Conservation (phyloP, 2,329 filamentous ascomycete species). For the Beauveria caledonica region DNA sequence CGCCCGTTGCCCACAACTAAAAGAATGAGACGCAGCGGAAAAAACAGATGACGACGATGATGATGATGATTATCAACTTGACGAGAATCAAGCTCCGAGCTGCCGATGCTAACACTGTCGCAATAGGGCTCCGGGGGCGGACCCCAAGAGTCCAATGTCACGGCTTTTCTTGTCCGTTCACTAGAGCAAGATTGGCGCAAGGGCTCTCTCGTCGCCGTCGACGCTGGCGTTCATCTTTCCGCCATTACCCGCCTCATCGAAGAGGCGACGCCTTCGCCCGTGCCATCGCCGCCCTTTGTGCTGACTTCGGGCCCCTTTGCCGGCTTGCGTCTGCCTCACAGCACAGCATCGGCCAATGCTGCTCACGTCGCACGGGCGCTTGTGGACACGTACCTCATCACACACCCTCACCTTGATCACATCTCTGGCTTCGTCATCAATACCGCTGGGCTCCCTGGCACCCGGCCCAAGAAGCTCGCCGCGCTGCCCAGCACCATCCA, state of each 20-base stretch:
- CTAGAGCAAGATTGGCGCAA: conserved; percentile 69
- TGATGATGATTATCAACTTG: too few species aligned
- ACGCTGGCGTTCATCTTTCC: conserved; percentile 83
- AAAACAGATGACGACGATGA: too few species aligned
- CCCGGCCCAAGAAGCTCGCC: conserved; percentile 76
- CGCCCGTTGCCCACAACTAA: not conserved
- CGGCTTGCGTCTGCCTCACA: conserved; percentile 62
- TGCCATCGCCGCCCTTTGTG: conserved; percentile 36
- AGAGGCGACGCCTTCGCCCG: conserved; percentile 33
- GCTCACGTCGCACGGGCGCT: conserved; percentile 69
- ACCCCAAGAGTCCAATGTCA: conserved; percentile 82
- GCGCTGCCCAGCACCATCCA: conserved; percentile 83
- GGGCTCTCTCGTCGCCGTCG: conserved; percentile 81
- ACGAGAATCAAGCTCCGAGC: too few species aligned
- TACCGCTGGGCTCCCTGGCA: conserved; percentile 74
- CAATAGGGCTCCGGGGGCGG: conserved; percentile 82
- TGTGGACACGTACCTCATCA: conserved; percentile 84
- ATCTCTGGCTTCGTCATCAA: conserved; percentile 88
- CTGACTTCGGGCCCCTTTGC: conserved; percentile 67
- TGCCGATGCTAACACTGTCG: not conserved
- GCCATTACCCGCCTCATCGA: conserved; percentile 76
- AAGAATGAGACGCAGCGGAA: not conserved
- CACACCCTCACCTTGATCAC: conserved; percentile 95
- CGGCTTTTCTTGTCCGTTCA: conserved; percentile 81
- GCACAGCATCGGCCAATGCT: conserved; percentile 67